These are phyloP conservation scores for Penicillium occitanis DNA, from an alignment of 2,329 filamentous ascomycete genomes.

Conservation along the genomic window DNA sequence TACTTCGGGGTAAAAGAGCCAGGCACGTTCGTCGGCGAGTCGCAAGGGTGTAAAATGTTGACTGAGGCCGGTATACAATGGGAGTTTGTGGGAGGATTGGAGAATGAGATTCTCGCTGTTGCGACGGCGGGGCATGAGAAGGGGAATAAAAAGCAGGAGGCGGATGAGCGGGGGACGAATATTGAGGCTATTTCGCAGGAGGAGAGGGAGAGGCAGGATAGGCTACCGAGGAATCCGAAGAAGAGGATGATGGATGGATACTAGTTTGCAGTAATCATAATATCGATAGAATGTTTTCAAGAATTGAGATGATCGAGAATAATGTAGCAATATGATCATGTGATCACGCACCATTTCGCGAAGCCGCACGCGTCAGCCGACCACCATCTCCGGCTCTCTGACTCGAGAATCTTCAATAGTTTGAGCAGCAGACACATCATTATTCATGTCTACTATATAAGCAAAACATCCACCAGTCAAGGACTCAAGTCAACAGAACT, in stretches of 20 bases:
- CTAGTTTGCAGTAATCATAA: slow-evolving; percentile 18
- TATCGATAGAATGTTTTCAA: neutral
- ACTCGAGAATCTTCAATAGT: neutral
- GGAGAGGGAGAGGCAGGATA: slow-evolving; percentile 40
- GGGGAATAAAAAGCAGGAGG: slow-evolving; percentile 29
- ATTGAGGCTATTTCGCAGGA: slow-evolving; percentile 41
- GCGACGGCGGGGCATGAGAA: slow-evolving; percentile 76
- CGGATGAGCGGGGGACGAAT: slow-evolving; percentile 32
- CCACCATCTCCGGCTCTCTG: neutral
- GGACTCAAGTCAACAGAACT: neutral
- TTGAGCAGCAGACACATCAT: neutral
- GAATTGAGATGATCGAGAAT: neutral
- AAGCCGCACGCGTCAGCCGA: neutral
- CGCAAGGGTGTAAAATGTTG: slow-evolving; percentile 70
- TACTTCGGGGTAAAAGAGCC: slow-evolving; percentile 89
- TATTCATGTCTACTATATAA: neutral
- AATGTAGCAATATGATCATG: neutral
- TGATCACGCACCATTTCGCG: neutral
- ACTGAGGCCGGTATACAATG: slow-evolving; percentile 72
- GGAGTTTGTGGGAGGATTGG: slow-evolving; percentile 70
- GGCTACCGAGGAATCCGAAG: slow-evolving; percentile 44
- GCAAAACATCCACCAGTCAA: neutral
- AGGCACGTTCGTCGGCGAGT: slow-evolving; percentile 82
- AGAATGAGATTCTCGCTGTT: slow-evolving; percentile 75
- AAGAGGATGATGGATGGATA: slow-evolving; percentile 49